phyloP scores from a whole-genome alignment of 768 basidiomycete species.

The Hortiboletus campestris region DNA sequence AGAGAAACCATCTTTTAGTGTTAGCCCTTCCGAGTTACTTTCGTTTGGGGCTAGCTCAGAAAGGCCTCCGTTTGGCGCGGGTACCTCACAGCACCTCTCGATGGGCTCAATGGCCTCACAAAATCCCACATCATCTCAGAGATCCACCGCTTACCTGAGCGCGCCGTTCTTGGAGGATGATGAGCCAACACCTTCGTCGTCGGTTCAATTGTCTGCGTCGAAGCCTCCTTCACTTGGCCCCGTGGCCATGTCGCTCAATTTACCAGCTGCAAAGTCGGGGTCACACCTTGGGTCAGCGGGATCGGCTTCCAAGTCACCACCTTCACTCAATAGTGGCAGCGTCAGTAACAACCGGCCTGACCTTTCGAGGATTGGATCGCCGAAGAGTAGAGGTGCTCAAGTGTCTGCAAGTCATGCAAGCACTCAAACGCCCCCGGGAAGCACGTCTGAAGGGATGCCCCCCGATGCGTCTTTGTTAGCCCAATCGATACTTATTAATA shows the following conservation, averaged over 20 bases:
- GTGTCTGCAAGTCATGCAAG: constrained; percentile 7
- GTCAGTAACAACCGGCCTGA: constrained; percentile 8
- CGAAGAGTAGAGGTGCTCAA: constrained; percentile 10
- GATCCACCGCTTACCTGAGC: background rate
- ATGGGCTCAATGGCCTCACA: constrained; percentile 1
- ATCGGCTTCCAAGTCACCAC: constrained; percentile 11
- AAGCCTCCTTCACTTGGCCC: constrained; percentile 13
- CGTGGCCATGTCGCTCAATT: constrained; percentile 14
- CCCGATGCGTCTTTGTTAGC: constrained; percentile 7
- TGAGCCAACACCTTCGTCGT: constrained; percentile 2
- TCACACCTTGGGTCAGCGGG: constrained; percentile 3
- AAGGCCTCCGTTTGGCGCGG: constrained; percentile 7
- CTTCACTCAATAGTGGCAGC: constrained; percentile 1
- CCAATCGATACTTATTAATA: constrained; percentile 14
- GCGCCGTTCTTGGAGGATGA: constrained; percentile 21
- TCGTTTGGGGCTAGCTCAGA: constrained; percentile 17
- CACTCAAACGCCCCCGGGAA: constrained; percentile 2
- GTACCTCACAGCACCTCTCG: constrained; percentile 12
- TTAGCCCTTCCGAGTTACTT: constrained; percentile 17
- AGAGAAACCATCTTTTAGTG: constrained; percentile 19
- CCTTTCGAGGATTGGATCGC: constrained; percentile 17
- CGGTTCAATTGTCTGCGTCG: constrained; percentile 4
- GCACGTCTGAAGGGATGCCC: constrained; percentile 3
- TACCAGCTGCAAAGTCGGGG: constrained; percentile 12
- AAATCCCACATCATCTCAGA: constrained; percentile 14